Conservation (phyloP, 768 basidiomycete genomes). For the Leucosporidium yakuticum region DNA sequence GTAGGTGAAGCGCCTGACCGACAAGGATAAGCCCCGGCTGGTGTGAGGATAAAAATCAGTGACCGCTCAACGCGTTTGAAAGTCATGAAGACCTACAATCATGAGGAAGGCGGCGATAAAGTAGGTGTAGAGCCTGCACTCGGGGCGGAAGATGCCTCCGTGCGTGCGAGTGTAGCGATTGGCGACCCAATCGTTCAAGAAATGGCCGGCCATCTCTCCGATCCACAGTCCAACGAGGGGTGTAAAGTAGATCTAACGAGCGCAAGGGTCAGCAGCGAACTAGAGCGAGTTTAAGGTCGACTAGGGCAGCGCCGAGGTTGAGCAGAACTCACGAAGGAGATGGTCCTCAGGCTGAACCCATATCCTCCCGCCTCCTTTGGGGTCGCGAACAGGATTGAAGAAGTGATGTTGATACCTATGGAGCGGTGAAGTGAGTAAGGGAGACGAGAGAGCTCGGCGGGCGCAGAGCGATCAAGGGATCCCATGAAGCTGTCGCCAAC, state of each 20-base stretch:
- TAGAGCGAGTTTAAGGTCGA: too few species aligned
- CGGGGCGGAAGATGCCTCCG: conserved; percentile 28
- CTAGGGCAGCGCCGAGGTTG: too few species aligned
- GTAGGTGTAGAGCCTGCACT: conserved; percentile 25
- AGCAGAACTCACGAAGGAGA: too few species aligned
- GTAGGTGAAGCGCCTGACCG: conserved; percentile 21
- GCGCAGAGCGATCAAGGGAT: too few species aligned
- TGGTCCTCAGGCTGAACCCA: too few species aligned
- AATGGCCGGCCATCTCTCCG: conserved; percentile 31
- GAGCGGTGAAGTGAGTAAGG: too few species aligned
- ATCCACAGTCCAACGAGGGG: conserved; percentile 27
- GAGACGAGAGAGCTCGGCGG: too few species aligned
- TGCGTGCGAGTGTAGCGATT: conserved; percentile 13
- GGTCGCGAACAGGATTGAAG: too few species aligned
- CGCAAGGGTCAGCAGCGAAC: not conserved
- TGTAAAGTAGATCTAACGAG: conserved; percentile 32
- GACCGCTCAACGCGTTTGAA: too few species aligned
- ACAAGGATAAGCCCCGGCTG: conserved; percentile 22
- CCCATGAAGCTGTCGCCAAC: too few species aligned
- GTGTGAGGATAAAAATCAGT: not conserved
- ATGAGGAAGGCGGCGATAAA: conserved; percentile 16
- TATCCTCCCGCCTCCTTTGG: too few species aligned
- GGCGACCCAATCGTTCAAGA: conserved; percentile 24
- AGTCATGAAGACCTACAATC: not conserved
- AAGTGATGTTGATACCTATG: too few species aligned